These are phyloP conservation scores for Panus rudis DNA, from an alignment of 768 basidiomycete species.

Conservation along the genomic window DNA sequence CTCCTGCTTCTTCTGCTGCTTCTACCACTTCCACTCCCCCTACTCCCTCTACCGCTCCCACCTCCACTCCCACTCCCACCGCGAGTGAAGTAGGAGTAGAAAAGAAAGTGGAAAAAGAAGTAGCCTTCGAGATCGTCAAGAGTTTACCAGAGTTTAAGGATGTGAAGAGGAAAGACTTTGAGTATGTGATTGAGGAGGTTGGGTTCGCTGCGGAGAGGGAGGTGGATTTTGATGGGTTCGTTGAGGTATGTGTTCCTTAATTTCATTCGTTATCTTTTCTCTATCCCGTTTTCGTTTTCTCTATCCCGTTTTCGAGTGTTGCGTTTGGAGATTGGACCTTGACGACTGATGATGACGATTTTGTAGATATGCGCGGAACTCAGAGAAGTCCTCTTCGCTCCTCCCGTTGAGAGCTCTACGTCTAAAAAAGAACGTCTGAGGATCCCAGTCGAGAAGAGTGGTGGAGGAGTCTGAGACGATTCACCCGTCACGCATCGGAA, in stretches of 20 bases:
- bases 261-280: constrained; percentile 2
- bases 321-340: background rate
- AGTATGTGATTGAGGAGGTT: constrained; percentile 71
- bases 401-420: constrained; percentile 20
- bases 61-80: too few species aligned
- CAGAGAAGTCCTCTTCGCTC: constrained; percentile 55
- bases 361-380: constrained; percentile 64
- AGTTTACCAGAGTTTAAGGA: constrained; percentile 46
- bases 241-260: constrained; percentile 54
- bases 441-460: constrained; percentile 50
- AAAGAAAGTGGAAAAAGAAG: constrained; percentile 33
- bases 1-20: constrained; percentile 17
- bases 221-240: constrained; percentile 78
- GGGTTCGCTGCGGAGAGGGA: constrained; percentile 51
- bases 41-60: constrained; percentile 14
- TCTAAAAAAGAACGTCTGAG: constrained; percentile 32
- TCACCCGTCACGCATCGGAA: too few species aligned
- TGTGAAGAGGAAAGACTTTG: constrained; percentile 54
- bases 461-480: constrained; percentile 46
- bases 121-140: constrained; percentile 25
- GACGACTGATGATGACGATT: constrained; percentile 1
- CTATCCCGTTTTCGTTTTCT: background rate
- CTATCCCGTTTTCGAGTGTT: background rate
- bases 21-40: constrained; percentile 7
- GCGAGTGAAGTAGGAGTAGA: constrained; percentile 12